phyloP scores from a whole-genome alignment of 2,329 filamentous ascomycete species.

The Neonectria coccinea region DNA sequence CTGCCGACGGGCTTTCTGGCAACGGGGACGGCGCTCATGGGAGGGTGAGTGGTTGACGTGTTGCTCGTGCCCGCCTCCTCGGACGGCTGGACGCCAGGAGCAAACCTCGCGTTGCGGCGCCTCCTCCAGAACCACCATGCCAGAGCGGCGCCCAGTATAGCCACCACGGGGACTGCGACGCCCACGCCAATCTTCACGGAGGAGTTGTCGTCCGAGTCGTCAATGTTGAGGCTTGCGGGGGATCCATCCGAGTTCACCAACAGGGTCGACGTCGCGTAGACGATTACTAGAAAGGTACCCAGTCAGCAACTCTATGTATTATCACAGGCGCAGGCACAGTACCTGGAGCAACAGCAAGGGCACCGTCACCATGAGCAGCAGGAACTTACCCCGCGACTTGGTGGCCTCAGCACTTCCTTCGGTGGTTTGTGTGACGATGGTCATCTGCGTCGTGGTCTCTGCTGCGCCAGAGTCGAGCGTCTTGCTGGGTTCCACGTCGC shows the following conservation, averaged over 20 bases:
- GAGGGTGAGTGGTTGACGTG: constrained; percentile 1
- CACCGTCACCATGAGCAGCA: constrained; percentile 43
- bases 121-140: constrained; percentile 34
- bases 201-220: constrained; percentile 25
- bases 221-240: constrained; percentile 21
- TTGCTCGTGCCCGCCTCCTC: constrained; percentile 25
- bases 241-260: constrained; percentile 40
- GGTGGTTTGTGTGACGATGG: constrained; percentile 43
- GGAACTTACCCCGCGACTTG: constrained; percentile 46
- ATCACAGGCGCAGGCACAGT: constrained; percentile 33
- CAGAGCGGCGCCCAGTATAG: constrained; percentile 23
- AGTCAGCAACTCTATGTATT: constrained; percentile 17
- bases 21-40: constrained; percentile 29
- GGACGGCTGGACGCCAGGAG: constrained; percentile 23
- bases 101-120: constrained; percentile 25
- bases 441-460: constrained; percentile 40
- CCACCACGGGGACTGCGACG: constrained; percentile 33
- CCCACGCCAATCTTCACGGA: constrained; percentile 40
- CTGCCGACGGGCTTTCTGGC: constrained; percentile 36
- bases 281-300: constrained; percentile 32
- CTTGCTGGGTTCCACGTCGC: constrained; percentile 35
- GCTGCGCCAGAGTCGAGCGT: constrained; percentile 34
- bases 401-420: constrained; percentile 36
- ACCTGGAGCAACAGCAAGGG: constrained; percentile 46
- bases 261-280: constrained; percentile 42